Evolutionary conservation across 768 basidiomycete genomes (phyloP).

Genomic region (Xerocomellus intermedius): DNA sequence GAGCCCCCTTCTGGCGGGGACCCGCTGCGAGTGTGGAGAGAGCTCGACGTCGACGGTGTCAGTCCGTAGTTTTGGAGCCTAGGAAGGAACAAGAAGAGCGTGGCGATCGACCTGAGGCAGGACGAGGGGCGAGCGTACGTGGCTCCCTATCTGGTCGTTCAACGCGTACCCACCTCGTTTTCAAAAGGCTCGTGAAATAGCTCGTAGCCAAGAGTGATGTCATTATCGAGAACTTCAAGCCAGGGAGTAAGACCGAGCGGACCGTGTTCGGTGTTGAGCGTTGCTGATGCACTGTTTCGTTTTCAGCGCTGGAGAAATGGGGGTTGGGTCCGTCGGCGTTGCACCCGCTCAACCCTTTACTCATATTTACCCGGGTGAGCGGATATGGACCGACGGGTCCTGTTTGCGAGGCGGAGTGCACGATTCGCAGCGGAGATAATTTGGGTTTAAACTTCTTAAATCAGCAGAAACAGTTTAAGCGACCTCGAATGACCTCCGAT

Average conservation of each 20-base stretch:
- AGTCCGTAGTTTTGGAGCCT: slow-evolving; percentile 77
- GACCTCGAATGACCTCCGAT: no score
- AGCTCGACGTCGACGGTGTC: slow-evolving; percentile 66
- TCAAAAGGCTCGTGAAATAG: slow-evolving; percentile 52
- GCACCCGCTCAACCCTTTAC: slow-evolving; percentile 74
- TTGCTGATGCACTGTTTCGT: not conserved
- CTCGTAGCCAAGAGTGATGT: slow-evolving; percentile 67
- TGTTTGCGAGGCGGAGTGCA: slow-evolving; percentile 74
- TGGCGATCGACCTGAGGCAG: slow-evolving; percentile 62
- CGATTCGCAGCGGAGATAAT: no score
- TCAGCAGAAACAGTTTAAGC: no score
- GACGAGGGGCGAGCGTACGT: slow-evolving; percentile 51
- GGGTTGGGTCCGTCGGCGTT: slow-evolving; percentile 55
- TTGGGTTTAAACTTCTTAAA: no score
- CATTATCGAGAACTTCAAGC: slow-evolving; percentile 70
- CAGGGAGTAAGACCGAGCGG: slow-evolving; percentile 51
- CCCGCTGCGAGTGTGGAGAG: slow-evolving; percentile 68
- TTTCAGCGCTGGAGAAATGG: slow-evolving; percentile 68
- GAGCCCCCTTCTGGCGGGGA: slow-evolving; percentile 65
- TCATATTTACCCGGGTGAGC: slow-evolving; percentile 88
- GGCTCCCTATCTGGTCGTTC: not conserved
- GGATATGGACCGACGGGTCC: slow-evolving; percentile 77
- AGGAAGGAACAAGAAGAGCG: slow-evolving; percentile 71
- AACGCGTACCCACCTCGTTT: not conserved
- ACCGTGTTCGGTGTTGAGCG: not conserved